Conservation (phyloP, 495 filamentous ascomycete species). For the Tuber calosporum region DNA sequence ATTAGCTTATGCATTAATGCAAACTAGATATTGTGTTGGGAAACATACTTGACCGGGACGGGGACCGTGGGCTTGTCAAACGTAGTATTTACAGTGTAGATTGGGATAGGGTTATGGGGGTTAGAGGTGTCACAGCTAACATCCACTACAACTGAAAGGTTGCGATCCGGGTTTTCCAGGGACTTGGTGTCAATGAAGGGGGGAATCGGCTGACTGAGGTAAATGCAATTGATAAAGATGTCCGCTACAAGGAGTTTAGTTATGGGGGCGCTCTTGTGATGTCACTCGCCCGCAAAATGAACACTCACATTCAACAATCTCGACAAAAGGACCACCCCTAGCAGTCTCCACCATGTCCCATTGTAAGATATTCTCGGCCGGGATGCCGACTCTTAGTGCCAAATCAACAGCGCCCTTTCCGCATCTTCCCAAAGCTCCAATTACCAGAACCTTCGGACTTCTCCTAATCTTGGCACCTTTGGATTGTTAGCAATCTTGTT, state of each 20-base stretch:
- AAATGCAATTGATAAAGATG: constrained; percentile 92
- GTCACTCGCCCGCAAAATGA: not conserved
- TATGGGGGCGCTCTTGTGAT: constrained; percentile 28
- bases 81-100: constrained; percentile 74
- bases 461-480: constrained; percentile 45
- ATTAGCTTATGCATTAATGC: not conserved
- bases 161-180: constrained; percentile 60
- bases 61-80: constrained; percentile 78
- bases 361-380: constrained; percentile 65
- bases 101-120: constrained; percentile 70
- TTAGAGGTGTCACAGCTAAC: constrained; percentile 73
- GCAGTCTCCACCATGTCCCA: constrained; percentile 94
- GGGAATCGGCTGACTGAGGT: constrained; percentile 62
- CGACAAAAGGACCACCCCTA: constrained; percentile 74
- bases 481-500: constrained; percentile 5
- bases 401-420: constrained; percentile 78
- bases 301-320: constrained; percentile 60
- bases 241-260: constrained; percentile 42
- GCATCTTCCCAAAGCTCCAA: constrained; percentile 72
- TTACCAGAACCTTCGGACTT: constrained; percentile 53
- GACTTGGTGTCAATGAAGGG: constrained; percentile 66
- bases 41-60: constrained; percentile 48
- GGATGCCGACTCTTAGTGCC: constrained; percentile 66
- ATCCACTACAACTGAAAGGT: constrained; percentile 80
- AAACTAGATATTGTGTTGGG: not conserved